Conservation (phyloP, 78 protist genomes). For the Dictyostelium brefeldianum region DNA sequence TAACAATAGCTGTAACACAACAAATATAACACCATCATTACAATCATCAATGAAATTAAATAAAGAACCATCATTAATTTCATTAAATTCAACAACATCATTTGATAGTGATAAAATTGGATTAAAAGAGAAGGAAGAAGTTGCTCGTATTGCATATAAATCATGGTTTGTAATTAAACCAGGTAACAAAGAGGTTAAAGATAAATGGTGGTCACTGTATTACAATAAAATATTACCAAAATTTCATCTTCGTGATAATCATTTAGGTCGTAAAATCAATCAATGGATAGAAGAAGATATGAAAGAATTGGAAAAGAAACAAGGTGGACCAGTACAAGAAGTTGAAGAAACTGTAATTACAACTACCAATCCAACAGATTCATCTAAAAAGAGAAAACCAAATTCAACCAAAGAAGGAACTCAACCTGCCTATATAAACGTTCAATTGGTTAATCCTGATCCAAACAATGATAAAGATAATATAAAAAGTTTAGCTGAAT, state of each 20-base stretch:
- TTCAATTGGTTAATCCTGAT: slow-evolving; percentile 45
- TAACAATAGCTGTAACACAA: neutral
- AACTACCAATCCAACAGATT: neutral
- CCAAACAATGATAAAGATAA: neutral
- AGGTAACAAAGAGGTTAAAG: slow-evolving; percentile 65
- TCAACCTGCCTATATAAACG: slow-evolving; percentile 56
- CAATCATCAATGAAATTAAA: neutral
- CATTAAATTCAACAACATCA: neutral
- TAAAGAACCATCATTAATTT: neutral
- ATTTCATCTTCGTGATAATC: slow-evolving; percentile 61
- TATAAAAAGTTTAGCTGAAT: neutral
- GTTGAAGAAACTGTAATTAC: neutral
- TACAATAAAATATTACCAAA: slow-evolving; percentile 47
- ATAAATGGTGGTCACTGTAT: slow-evolving; percentile 70
- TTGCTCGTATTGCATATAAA: slow-evolving; percentile 55
- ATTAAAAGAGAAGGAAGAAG: slow-evolving; percentile 61
- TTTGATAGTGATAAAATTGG: neutral
- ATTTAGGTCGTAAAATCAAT: slow-evolving; percentile 59
- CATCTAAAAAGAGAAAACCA: slow-evolving; percentile 45
- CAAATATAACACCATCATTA: neutral
- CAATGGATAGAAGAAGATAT: slow-evolving; percentile 79
- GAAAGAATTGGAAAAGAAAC: slow-evolving; percentile 46
- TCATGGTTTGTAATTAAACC: slow-evolving; percentile 57
- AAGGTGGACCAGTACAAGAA: neutral
- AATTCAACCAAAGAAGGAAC: slow-evolving; percentile 60